Evolutionary conservation across 1,284 basidiomycete species (phyloP), one percentile per base, ranked within the genome.

Genomic region (Earliella scabrosa): DNA sequence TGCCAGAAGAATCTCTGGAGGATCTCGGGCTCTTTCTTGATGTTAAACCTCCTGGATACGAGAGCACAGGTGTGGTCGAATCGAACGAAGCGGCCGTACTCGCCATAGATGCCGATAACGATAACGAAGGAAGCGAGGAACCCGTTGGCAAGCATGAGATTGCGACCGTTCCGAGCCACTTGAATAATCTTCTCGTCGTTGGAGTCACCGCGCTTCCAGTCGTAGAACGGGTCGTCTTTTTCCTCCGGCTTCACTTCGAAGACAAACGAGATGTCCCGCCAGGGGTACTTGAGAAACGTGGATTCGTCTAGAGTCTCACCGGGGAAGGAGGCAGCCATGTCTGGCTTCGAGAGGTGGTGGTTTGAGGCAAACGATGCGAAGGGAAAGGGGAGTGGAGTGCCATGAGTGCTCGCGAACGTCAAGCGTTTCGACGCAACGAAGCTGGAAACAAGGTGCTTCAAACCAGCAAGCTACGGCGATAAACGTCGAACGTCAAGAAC

Each of bases 91-190:
- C 60, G 60, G 3, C 50, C 50, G 27, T 20, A 35, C 3, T 54
- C 27, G 9, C 60, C 63, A 44, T 62, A 64, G 24, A 64, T 44
- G 2, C 63, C 63, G 9, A 64, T 24, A 24, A 50, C 34, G n/a
- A n/a, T n/a, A n/a, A 31, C 29, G 45, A 56, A 63, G 2, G 40
- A 27, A 16, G 35, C 57, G 21, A 60, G 50, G 32, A 54, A 27
- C 4, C 55, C 51, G 26, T 65, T 59, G 2, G 56, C 54, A 11
- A 54, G 51, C 44, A 63, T 51, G 14, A 63, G 53, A 29, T 45
- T 54, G 16, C 60, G 40, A 1, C 59, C 61, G 35, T 39, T 58
- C 29, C 48, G 45, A 0, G 54, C 54, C 7, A 60, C 40, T 46
- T 61, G 59, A 4, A 46, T 43, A 4, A 58, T 24, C 0, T 47